A percentile compares a stretch with the other conserved stretches of the same genome.
Evolutionary conservation across 2,329 filamentous ascomycete species (phyloP).

Genomic region (Penicillium sp.): DNA sequence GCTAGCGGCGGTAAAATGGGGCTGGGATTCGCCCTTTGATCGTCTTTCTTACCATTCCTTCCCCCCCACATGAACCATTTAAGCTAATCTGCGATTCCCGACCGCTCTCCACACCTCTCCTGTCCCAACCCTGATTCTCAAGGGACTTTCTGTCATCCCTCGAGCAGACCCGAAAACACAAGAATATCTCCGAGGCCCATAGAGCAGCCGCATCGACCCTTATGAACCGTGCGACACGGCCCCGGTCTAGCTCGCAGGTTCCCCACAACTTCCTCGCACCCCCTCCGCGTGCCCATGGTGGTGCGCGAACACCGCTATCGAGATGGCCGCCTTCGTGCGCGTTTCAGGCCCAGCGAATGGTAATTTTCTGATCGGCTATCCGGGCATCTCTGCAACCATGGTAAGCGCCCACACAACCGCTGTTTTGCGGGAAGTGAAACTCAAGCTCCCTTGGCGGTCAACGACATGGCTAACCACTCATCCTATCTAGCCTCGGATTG

Average conservation of each 20-base stretch:
- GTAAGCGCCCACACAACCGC: slow-evolving; percentile 58
- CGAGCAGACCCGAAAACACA: neutral
- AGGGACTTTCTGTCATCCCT: neutral
- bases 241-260: slow-evolving; percentile 25
- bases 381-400: slow-evolving; percentile 94
- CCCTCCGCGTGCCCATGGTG: slow-evolving; percentile 40
- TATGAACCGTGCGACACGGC: slow-evolving; percentile 29
- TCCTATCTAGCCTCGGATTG: slow-evolving; percentile 76
- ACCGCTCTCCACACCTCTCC: neutral
- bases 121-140: neutral
- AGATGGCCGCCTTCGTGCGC: slow-evolving; percentile 81
- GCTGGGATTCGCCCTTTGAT: slow-evolving; percentile 8
- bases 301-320: slow-evolving; percentile 39
- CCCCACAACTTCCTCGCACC: slow-evolving; percentile 27
- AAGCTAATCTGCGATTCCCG: neutral
- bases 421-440: neutral
- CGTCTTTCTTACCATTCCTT: neutral
- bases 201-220: slow-evolving; percentile 8
- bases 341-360: slow-evolving; percentile 97
- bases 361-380: slow-evolving; percentile 94
- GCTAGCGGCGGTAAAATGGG: slow-evolving; percentile 9
- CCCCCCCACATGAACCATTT: slow-evolving; percentile 4
- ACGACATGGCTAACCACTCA: neutral
- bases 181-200: neutral
- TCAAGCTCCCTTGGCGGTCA: neutral